A percentile compares a stretch with the other conserved stretches of the same genome.
Conservation (phyloP, 805 yeast genomes). For the Barnettozyma siamensis region DNA sequence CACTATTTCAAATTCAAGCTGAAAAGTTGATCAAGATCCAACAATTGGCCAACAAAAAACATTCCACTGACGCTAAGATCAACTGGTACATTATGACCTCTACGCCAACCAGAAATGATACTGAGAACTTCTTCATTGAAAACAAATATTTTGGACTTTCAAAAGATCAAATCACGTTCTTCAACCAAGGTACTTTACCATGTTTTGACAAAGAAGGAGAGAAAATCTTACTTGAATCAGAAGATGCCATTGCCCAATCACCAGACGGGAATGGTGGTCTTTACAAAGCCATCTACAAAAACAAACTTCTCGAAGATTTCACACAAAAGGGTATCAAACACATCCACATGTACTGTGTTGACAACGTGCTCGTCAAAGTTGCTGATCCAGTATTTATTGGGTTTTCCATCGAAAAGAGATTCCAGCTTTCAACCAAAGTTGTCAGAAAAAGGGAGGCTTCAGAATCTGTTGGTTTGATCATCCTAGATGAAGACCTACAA, state of each 20-base stretch:
- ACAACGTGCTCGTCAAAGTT: conserved; percentile 83
- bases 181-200: conserved; percentile 94
- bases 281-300: conserved; percentile 70
- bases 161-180: conserved; percentile 58
- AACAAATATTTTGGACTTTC: conserved; percentile 69
- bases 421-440: conserved; percentile 84
- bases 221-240: conserved; percentile 57
- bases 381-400: conserved; percentile 90
- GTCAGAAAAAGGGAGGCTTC: conserved; percentile 85
- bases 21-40: conserved; percentile 71
- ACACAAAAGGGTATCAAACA: conserved; percentile 67
- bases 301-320: conserved; percentile 66
- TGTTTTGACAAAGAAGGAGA: conserved; percentile 71
- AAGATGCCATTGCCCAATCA: conserved; percentile 60
- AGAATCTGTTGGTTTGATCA: conserved; percentile 92
- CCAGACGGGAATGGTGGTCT: conserved; percentile 99
- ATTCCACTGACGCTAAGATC: conserved; percentile 32
- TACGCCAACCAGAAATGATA: conserved; percentile 71
- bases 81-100: conserved; percentile 96
- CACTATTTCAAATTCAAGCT: conserved; percentile 89
- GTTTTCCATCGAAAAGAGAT: conserved; percentile 61
- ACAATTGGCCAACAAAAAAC: conserved; percentile 38
- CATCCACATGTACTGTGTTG: conserved; percentile 95
- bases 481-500: conserved; percentile 45
- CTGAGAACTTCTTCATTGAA: conserved; percentile 62